phyloP scores from a whole-genome alignment of 257 asterid genomes.

The Jacaranda mimosifolia region DNA sequence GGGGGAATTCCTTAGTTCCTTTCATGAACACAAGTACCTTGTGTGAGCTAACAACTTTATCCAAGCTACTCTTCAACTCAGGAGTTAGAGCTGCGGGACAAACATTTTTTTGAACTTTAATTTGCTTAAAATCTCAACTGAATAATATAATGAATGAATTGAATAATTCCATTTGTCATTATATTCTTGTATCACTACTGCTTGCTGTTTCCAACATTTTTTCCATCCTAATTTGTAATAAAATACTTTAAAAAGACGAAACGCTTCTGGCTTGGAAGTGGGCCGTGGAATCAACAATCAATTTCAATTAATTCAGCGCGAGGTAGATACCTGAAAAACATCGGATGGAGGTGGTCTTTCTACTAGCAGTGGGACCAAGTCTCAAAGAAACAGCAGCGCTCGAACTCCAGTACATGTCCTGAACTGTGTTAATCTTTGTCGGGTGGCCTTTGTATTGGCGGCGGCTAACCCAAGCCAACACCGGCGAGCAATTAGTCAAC shows the following conservation, averaged over 20 bases:
- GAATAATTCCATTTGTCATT: background rate
- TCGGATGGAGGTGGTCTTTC: slow-evolving; percentile 44
- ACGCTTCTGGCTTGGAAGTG: too few species aligned
- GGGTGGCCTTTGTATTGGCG: slow-evolving; percentile 23
- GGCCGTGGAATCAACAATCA: background rate
- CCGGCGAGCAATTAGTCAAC: slow-evolving; percentile 14
- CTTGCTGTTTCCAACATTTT: background rate
- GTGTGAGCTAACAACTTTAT: slow-evolving; percentile 79
- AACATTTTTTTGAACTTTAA: background rate
- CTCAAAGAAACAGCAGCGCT: slow-evolving; percentile 33
- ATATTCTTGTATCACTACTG: slow-evolving; percentile 6
- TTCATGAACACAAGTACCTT: slow-evolving; percentile 87
- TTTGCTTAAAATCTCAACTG: slow-evolving; percentile 1
- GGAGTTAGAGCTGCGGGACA: slow-evolving; percentile 71
- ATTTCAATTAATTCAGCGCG: background rate
- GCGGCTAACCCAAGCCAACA: slow-evolving; percentile 11
- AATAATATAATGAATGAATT: background rate
- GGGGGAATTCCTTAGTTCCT: slow-evolving; percentile 93
- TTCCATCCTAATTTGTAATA: background rate
- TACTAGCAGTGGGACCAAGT: background rate
- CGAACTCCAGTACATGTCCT: slow-evolving; percentile 2
- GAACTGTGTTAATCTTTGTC: background rate
- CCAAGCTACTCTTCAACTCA: slow-evolving; percentile 75
- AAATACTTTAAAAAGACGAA: background rate
- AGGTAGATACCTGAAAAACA: slow-evolving; percentile 45